phyloP scores from a whole-genome alignment of 2,329 filamentous ascomycete genomes.

The Pestalotiopsis sp. region DNA sequence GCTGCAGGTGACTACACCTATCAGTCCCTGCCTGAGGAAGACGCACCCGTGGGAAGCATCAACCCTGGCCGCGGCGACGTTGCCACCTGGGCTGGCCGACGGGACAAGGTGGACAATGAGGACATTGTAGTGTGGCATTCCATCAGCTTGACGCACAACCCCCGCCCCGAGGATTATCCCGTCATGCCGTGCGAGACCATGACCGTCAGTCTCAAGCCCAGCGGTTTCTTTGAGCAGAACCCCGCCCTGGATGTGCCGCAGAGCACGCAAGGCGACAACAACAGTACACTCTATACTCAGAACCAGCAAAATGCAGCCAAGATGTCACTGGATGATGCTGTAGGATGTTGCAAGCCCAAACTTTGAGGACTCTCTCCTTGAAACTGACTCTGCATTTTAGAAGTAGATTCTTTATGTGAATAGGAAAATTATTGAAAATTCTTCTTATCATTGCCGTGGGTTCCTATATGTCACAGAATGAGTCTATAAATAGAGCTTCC shows the following conservation, averaged over 20 bases:
- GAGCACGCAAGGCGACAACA: neutral
- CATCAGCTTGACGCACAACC: conserved; percentile 51
- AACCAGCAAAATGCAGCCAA: neutral
- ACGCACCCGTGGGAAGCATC: conserved; percentile 18
- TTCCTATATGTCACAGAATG: neutral
- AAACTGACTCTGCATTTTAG: neutral
- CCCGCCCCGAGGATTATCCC: conserved; percentile 51
- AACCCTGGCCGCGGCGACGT: neutral
- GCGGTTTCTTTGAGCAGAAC: conserved; percentile 50
- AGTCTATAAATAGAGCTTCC: neutral
- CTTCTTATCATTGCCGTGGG: neutral
- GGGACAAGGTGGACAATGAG: conserved; percentile 49
- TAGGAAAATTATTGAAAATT: neutral
- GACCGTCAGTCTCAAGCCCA: conserved; percentile 47
- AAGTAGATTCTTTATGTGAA: neutral
- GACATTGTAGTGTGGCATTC: conserved; percentile 55
- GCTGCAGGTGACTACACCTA: conserved; percentile 55
- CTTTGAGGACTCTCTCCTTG: neutral
- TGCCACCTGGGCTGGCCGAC: neutral
- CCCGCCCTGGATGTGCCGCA: conserved; percentile 47
- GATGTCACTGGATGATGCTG: neutral
- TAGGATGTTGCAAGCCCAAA: neutral
- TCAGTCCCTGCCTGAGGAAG: conserved; percentile 44
- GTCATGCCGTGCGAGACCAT: conserved; percentile 58
- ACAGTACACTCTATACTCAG: conserved; percentile 15